phyloP scores from a whole-genome alignment of 1,284 basidiomycete species.

The Rhodotorula sp. region DNA sequence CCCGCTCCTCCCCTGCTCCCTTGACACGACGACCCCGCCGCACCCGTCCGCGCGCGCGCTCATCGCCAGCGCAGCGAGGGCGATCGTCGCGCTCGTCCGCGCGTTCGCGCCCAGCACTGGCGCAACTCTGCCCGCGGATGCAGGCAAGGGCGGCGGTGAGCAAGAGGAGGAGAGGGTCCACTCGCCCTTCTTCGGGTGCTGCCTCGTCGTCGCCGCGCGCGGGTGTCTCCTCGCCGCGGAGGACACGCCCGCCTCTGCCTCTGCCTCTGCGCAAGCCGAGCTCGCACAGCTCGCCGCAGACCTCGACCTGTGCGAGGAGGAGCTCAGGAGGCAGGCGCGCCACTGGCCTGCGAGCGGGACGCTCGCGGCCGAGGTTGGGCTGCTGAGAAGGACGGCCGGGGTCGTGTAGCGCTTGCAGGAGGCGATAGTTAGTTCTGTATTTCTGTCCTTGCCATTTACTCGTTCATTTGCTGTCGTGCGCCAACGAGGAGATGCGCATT shows the following conservation, averaged over 20 bases:
- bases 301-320: conserved; percentile 19
- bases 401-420: not conserved
- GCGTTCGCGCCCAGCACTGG: not conserved
- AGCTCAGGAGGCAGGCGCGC: conserved; percentile 9
- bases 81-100: conserved; percentile 11
- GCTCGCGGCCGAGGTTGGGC: conserved; percentile 18
- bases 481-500: no score
- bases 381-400: conserved; percentile 19
- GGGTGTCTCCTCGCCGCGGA: conserved; percentile 15
- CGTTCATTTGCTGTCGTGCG: no score
- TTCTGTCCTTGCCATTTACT: no score
- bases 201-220: conserved; percentile 22
- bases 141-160: not conserved
- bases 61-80: conserved; percentile 4
- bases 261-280: not conserved
- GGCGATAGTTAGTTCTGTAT: not conserved
- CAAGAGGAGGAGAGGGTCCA: not conserved
- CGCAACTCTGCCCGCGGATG: not conserved
- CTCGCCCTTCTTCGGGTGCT: conserved; percentile 18
- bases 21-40: conserved; percentile 20
- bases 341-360: conserved; percentile 13
- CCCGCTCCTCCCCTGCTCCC: conserved; percentile 16
- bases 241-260: not conserved
- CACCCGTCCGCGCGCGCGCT: not conserved
- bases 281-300: not conserved